Evolutionary conservation across 805 yeast genomes (phyloP).

Genomic region (Candida chilensis): DNA sequence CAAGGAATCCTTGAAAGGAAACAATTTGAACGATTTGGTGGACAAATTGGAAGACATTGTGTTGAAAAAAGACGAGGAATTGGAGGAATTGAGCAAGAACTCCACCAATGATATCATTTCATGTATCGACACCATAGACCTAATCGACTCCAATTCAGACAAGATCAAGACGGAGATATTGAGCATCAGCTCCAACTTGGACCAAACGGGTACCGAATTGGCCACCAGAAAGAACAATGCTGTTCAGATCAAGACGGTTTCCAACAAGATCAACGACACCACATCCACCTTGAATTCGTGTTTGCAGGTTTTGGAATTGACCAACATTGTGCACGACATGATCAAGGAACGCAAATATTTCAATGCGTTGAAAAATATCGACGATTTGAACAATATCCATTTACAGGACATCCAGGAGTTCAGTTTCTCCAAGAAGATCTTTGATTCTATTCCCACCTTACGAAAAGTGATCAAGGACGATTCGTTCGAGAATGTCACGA

Average conservation of each 20-base stretch:
- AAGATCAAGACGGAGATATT: constrained; percentile 45
- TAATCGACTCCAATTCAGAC: constrained; percentile 49
- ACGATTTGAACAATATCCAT: constrained; percentile 62
- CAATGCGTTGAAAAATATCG: constrained; percentile 77
- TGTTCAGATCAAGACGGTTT: constrained; percentile 53
- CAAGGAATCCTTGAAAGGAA: constrained; percentile 47
- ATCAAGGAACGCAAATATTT: constrained; percentile 69
- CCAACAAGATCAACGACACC: constrained; percentile 64
- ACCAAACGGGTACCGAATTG: constrained; percentile 58
- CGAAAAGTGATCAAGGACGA: constrained; percentile 68
- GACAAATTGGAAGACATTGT: constrained; percentile 47
- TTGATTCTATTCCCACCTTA: constrained; percentile 69
- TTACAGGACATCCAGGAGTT: constrained; percentile 57
- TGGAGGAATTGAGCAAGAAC: constrained; percentile 52
- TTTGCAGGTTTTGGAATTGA: constrained; percentile 73
- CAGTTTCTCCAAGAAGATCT: constrained; percentile 66
- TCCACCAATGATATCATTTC: constrained; percentile 46
- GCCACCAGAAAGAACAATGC: constrained; percentile 51
- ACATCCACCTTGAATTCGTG: constrained; percentile 61
- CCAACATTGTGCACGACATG: constrained; percentile 78
- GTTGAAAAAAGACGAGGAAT: constrained; percentile 50
- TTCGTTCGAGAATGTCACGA: constrained; percentile 54
- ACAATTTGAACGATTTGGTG: constrained; percentile 48
- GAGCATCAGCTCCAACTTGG: constrained; percentile 47
- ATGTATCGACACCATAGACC: constrained; percentile 56